These are phyloP conservation scores for Talaromyces borbonicus DNA, from an alignment of 495 filamentous ascomycete genomes.

Conservation along the genomic window DNA sequence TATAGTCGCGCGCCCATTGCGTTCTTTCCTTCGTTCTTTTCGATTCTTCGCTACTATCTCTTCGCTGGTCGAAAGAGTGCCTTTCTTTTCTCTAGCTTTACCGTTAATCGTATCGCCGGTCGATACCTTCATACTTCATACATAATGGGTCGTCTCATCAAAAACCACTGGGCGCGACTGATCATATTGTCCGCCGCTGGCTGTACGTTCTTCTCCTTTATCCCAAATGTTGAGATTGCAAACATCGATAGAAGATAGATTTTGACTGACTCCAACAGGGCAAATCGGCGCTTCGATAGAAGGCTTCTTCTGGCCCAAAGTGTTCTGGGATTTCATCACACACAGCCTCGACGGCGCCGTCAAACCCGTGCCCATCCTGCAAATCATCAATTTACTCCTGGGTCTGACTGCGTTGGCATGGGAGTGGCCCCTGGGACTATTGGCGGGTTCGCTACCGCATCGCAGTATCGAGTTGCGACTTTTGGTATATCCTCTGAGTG, in stretches of 20 bases:
- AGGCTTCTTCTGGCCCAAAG: conserved; percentile 97
- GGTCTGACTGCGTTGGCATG: conserved; percentile 70
- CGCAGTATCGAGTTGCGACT: conserved; percentile 80
- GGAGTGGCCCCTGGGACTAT: conserved; percentile 76
- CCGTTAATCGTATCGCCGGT: background rate
- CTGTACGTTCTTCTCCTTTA: conserved; percentile 52
- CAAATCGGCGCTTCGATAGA: conserved; percentile 78
- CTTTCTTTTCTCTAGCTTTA: background rate
- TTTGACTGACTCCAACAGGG: conserved; percentile 35
- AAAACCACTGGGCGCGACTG: conserved; percentile 96
- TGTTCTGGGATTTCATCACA: conserved; percentile 96
- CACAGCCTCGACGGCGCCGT: conserved; percentile 82
- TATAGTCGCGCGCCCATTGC: background rate
- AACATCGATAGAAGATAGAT: background rate
- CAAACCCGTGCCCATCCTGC: conserved; percentile 77
- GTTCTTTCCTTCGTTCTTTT: no score
- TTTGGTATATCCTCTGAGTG: conserved; percentile 69
- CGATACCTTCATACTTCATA: conserved; percentile 1
- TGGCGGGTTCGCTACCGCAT: conserved; percentile 62
- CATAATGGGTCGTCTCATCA: conserved; percentile 90
- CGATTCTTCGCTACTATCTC: background rate
- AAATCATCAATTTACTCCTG: conserved; percentile 90
- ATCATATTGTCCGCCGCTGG: conserved; percentile 76
- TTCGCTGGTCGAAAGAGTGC: background rate
- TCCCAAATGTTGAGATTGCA: no score